Evolutionary conservation across 306 rosid genomes (phyloP), one percentile per base, ranked within the genome.

Genomic region (Lotus japonicus): DNA sequence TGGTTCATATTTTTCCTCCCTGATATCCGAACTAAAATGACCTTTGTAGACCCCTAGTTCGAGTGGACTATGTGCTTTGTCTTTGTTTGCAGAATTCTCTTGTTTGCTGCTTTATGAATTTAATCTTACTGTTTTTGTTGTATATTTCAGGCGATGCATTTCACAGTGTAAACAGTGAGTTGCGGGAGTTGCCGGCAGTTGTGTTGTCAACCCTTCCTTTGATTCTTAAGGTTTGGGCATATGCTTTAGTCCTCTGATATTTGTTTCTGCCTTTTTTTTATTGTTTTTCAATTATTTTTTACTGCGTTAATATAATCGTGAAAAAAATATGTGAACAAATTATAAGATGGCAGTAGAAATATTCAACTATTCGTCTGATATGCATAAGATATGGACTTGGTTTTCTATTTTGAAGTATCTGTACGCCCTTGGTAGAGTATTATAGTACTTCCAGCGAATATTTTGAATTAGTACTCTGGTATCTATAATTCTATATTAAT

Each of bases 141-240:
- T 72, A 67, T 63, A 41, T 80, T 66, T 66, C 81, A 92, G 98
- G 84, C 43, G 98, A 85, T 55, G 75, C 96, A 72, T 89, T 85
- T 83, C 96, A 87, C 57, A 77, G 85, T 80, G 82, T 83, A 68
- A 92, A 76, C 71, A 84, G 92, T 54, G 96, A 92, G 82, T 71
- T 92, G 64, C 89, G 89, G 80, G 98, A 92, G 71, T 79, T 89
- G 76, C 98, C 98, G 54, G 84, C 77, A 4, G 81, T 92, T 58
- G 98, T 84, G 80, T 77, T 89, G 42, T 85, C 92, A 2, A 85
- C 90, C 7, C 96, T 92, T 75, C 90, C 96, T 26, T 67, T 85
- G 51, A 81, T 92, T 68, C 92, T 81, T 43, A 92, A 92, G 98
- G 98, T 91, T 58, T 68, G 36, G 41, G 15, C 31, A 26, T 31